Evolutionary conservation across 164 flowering plant species (phyloP).

Genomic region (Piper longum): DNA sequence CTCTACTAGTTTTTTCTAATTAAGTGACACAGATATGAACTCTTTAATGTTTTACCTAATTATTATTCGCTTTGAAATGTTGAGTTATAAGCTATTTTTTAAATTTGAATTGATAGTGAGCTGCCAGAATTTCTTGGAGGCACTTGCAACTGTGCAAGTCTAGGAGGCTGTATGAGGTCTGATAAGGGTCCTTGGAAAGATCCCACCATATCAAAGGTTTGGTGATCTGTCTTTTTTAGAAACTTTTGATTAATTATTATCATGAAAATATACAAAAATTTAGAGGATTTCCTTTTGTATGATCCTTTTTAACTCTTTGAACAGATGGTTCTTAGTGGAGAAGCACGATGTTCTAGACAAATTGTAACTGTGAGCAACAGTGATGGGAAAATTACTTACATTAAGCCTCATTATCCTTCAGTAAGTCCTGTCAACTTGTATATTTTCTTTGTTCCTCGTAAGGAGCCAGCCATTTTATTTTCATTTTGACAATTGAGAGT

Average conservation of each 20-base stretch:
- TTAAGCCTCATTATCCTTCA: constrained; percentile 64
- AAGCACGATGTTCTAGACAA: constrained; percentile 56
- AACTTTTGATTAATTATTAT: too few relatives aligned
- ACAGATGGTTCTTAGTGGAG: constrained; percentile 52
- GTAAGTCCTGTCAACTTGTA: constrained; percentile 6
- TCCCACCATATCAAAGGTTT: constrained; percentile 28
- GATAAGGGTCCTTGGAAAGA: constrained; percentile 41
- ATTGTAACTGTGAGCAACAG: constrained; percentile 70
- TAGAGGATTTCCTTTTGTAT: too few relatives aligned
- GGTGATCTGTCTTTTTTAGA: background rate
- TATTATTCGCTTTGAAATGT: background rate
- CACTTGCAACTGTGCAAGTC: constrained; percentile 26
- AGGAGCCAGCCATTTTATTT: too few relatives aligned
- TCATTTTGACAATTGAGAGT: background rate
- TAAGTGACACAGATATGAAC: background rate
- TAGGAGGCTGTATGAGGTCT: constrained; percentile 32
- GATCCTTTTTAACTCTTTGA: background rate
- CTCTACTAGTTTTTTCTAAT: background rate
- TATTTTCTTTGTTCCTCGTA: background rate
- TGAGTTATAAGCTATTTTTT: background rate
- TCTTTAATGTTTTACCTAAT: background rate
- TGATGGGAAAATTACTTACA: constrained; percentile 70
- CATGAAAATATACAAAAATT: too few relatives aligned
- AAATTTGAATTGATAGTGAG: constrained; percentile 31
- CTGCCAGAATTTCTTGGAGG: constrained; percentile 49